Evolutionary conservation across 2,329 filamentous ascomycete genomes (phyloP).

Genomic region (Colletotrichum falcatum): DNA sequence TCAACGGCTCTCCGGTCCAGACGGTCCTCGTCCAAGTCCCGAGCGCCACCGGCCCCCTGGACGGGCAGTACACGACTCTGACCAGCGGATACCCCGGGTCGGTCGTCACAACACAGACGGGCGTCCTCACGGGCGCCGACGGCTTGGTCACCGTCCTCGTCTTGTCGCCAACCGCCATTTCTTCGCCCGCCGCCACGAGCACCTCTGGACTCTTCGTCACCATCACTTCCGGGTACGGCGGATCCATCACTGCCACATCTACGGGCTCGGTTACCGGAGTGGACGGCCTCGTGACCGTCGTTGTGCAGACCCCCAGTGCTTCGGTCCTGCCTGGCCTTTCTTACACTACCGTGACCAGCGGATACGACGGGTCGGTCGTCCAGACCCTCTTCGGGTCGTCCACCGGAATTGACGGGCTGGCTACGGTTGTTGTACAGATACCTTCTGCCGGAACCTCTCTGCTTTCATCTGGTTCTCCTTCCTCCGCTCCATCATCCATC

Average conservation of each 20-base stretch:
- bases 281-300: slow-evolving; percentile 18
- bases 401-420: slow-evolving; percentile 13
- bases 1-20: neutral
- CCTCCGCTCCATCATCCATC: no score
- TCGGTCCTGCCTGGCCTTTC: neutral
- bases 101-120: neutral
- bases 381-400: neutral
- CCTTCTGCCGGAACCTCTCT: neutral
- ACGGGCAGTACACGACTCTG: neutral
- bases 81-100: slow-evolving; percentile 21
- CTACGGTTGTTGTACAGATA: slow-evolving; percentile 15
- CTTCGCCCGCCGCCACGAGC: slow-evolving; percentile 5
- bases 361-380: slow-evolving; percentile 12
- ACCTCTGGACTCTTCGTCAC: neutral
- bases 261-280: slow-evolving; percentile 1
- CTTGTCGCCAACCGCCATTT: slow-evolving; percentile 13
- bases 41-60: neutral
- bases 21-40: neutral
- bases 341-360: neutral
- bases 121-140: neutral
- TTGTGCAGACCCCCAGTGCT: slow-evolving; percentile 13
- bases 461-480: no score
- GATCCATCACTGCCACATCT: slow-evolving; percentile 12
- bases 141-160: slow-evolving; percentile 19
- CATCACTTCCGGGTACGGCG: slow-evolving; percentile 6